Base-by-base conservation (phyloP, 305 asterid genomes). In the Solanum chacoense region DNA sequence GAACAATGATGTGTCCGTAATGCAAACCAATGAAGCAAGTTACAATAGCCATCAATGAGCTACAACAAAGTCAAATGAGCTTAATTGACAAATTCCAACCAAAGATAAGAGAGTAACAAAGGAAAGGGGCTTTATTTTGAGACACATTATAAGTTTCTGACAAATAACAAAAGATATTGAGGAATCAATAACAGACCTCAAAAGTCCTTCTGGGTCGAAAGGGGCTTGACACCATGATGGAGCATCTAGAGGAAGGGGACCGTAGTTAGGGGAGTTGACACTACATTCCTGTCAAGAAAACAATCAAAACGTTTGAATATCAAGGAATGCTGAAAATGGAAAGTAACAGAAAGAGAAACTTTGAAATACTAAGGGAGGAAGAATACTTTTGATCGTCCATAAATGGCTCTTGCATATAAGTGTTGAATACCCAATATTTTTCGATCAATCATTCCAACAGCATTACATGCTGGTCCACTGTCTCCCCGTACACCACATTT, bases 191-290 rank as follows among this genome's bases (percentile, higher is more conserved):
- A 88, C 86, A 91, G 89, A 95, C 98, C 98, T 95, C 89, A 95
- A 90, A 73, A 93, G 89, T 79, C 98, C 98, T 92, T 95, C 98
- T 18, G 98, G 98, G 74, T 95, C 97, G 14, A 93, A 95, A 77
- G 98, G 96, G 84, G 96, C 96, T 89, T 86, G 94, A 85, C 98
- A 95, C 98, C 98, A 95, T 37, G 96, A 92, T 59, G 98, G 97
- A 90, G 96, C 94, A 90, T 90, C 90, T 42, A 91, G 91, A 31
- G 98, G 98, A 85, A 92, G 97, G 36, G 96, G 95, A 40, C 98
- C 98, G 36, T 95, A 91, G 90, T 94, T 95, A 37, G 98, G 98
- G 65, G 96, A 95, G 91, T 95, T 94, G 74, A 92, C 81, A 89
- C 97, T 95, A 90, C 98, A 94, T 91, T 93, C 93, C 98, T 94